These are phyloP conservation scores for Grammothele lineata DNA, from an alignment of 768 basidiomycete genomes.

Conservation along the genomic window DNA sequence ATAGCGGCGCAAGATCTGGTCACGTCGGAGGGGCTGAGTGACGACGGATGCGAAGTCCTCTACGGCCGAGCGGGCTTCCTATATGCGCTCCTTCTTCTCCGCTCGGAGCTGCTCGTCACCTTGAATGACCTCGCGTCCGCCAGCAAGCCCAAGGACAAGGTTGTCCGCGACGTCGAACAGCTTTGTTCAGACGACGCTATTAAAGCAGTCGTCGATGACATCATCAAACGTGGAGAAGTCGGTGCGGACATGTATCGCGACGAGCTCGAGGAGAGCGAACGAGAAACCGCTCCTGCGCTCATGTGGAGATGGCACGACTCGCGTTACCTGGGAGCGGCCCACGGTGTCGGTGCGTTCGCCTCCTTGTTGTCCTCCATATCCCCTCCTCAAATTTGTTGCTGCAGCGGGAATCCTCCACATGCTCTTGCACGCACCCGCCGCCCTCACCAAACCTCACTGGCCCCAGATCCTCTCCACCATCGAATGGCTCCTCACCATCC, in stretches of 20 bases:
- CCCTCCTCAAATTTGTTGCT: background rate
- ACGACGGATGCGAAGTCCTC: constrained; percentile 52
- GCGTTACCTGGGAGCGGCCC: constrained; percentile 52
- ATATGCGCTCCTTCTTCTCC: constrained; percentile 47
- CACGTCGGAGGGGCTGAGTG: constrained; percentile 21
- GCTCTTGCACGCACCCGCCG: constrained; percentile 39
- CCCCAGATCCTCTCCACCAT: constrained; percentile 39
- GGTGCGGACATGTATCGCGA: constrained; percentile 34
- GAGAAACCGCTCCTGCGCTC: constrained; percentile 33
- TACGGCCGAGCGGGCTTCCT: constrained; percentile 58
- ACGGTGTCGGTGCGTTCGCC: constrained; percentile 48
- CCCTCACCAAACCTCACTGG: constrained; percentile 35
- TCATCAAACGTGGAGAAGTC: constrained; percentile 39
- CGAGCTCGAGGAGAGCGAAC: constrained; percentile 21
- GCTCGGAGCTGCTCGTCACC: constrained; percentile 22
- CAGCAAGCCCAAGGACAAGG: constrained; percentile 10
- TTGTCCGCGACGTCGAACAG: constrained; percentile 9
- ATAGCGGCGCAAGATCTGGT: constrained; percentile 13
- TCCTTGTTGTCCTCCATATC: background rate
- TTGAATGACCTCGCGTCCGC: constrained; percentile 10
- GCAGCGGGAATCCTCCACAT: constrained; percentile 54
- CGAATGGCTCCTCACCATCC: constrained; percentile 43
- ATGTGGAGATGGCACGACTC: constrained; percentile 63
- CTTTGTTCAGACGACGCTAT: constrained; percentile 35
- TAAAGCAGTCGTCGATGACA: constrained; percentile 37